phyloP scores from a whole-genome alignment of 495 filamentous ascomycete genomes.

The Articulospora tetracladia region DNA sequence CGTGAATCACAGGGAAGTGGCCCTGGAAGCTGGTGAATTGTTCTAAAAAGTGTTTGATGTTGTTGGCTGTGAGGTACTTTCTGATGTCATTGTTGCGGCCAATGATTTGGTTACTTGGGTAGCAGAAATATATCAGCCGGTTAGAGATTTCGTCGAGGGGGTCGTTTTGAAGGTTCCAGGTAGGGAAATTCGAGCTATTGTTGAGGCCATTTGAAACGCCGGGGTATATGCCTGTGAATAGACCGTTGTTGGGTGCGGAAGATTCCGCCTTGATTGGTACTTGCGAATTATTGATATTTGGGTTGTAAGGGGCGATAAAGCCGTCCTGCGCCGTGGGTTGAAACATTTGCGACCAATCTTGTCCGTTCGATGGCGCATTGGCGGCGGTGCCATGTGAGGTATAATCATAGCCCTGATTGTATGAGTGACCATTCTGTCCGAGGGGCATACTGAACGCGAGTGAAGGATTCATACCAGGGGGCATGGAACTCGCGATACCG shows the following conservation, averaged over 20 bases:
- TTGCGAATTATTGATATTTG: constrained; percentile 46
- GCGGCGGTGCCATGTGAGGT: constrained; percentile 19
- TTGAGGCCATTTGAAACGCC: constrained; percentile 31
- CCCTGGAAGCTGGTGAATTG: constrained; percentile 59
- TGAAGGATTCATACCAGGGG: constrained; percentile 52
- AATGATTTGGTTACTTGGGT: constrained; percentile 34
- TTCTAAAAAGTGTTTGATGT: constrained; percentile 59
- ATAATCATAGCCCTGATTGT: constrained; percentile 27
- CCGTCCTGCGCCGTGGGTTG: constrained; percentile 60
- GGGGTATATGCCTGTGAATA: constrained; percentile 37
- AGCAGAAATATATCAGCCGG: constrained; percentile 51
- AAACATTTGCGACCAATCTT: constrained; percentile 73
- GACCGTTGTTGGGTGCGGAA: constrained; percentile 36
- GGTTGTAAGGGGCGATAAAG: constrained; percentile 55
- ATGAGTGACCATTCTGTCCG: constrained; percentile 32
- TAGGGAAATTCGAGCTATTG: constrained; percentile 32
- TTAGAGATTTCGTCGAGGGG: constrained; percentile 46
- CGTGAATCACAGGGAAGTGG: constrained; percentile 66
- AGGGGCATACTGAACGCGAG: constrained; percentile 53
- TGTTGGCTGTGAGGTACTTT: constrained; percentile 50
- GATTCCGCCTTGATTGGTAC: constrained; percentile 49
- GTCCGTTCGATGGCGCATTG: constrained; percentile 21
- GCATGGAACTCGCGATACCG: constrained; percentile 47
- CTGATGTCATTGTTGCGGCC: constrained; percentile 38
- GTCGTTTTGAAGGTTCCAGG: constrained; percentile 39